A percentile compares a stretch with the other conserved stretches of the same genome.
Conservation (phyloP, 1,284 basidiomycete genomes). For the Trichosporon asahii region DNA sequence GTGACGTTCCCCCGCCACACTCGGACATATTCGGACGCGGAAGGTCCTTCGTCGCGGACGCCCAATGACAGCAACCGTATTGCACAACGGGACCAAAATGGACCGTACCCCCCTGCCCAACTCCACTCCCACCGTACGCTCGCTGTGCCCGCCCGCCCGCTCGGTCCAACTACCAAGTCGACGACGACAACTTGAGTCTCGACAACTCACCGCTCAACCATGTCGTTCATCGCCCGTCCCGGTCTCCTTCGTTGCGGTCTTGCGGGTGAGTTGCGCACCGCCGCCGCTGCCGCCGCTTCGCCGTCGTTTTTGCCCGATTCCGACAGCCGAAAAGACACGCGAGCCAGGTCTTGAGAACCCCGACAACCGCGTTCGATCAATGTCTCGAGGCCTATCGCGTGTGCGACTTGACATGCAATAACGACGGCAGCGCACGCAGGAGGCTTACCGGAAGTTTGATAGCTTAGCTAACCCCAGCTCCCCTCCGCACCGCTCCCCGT, state of each 20-base stretch:
- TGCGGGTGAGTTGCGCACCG: slow-evolving; percentile 17
- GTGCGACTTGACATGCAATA: not conserved
- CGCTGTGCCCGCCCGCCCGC: slow-evolving; percentile 7
- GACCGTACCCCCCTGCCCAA: not conserved
- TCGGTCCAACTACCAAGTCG: slow-evolving; percentile 1
- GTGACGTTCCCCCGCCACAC: not conserved
- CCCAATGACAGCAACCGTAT: not conserved
- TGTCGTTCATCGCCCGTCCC: slow-evolving; percentile 24
- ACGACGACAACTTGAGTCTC: slow-evolving; percentile 2
- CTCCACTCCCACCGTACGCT: slow-evolving; percentile 9
- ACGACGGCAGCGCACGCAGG: not conserved
- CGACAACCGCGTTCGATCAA: not conserved
- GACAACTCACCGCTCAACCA: slow-evolving; percentile 10
- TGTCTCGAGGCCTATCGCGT: not conserved
- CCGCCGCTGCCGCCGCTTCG: not conserved
- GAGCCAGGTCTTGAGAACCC: not conserved
- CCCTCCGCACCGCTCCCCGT: slow-evolving; percentile 17
- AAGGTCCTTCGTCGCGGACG: not conserved
- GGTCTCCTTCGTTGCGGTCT: slow-evolving; percentile 26
- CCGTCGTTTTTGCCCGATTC: not conserved
- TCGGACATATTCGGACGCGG: slow-evolving; percentile 10
- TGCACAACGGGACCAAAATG: slow-evolving; percentile 2
- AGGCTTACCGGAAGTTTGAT: not conserved
- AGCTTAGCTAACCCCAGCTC: slow-evolving; percentile 19
- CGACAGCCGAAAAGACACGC: not conserved